Percentiles rank a stretch among this genome's conserved stretches.
Evolutionary conservation across 2,329 filamentous ascomycete species (phyloP).

Genomic region (Cordyceps cicadae): DNA sequence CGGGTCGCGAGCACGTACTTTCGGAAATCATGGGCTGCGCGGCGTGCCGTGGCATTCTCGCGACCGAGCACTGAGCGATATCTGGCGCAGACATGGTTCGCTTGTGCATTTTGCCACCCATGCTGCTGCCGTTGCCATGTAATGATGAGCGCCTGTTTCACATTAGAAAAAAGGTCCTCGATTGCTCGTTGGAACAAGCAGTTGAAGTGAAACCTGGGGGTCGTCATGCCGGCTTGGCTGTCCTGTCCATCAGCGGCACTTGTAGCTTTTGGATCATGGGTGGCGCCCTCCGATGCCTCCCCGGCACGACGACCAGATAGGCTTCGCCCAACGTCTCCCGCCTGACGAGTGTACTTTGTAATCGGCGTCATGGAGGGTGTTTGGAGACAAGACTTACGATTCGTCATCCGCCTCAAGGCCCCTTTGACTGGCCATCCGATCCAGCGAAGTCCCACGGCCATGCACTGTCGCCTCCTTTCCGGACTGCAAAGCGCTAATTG

Average conservation of each 20-base stretch:
- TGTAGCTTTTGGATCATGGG: not conserved
- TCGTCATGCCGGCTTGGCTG: not conserved
- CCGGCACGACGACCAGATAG: not conserved
- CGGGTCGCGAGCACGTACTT: not conserved
- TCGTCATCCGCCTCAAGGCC: not conserved
- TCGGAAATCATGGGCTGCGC: slow-evolving; percentile 3
- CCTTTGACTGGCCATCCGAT: not conserved
- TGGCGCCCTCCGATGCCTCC: not conserved
- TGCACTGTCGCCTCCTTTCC: slow-evolving; percentile 16
- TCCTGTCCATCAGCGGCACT: not conserved
- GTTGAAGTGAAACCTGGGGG: slow-evolving; percentile 7
- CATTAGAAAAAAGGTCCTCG: not conserved
- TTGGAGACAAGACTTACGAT: not conserved
- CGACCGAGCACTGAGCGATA: slow-evolving; percentile 22
- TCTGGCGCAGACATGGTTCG: slow-evolving; percentile 42
- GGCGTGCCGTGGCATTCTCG: slow-evolving; percentile 14
- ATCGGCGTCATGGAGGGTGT: not conserved
- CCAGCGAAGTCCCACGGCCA: not conserved
- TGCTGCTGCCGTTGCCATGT: slow-evolving; percentile 15
- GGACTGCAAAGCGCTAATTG: slow-evolving; percentile 33
- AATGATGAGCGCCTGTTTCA: slow-evolving; percentile 12
- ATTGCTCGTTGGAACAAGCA: slow-evolving; percentile 18
- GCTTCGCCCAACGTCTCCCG: not conserved
- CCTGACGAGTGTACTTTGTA: not conserved
- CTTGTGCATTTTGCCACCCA: slow-evolving; percentile 26